Conservation (phyloP, 106 monocot species). For the Acanthochlamys bracteata region DNA sequence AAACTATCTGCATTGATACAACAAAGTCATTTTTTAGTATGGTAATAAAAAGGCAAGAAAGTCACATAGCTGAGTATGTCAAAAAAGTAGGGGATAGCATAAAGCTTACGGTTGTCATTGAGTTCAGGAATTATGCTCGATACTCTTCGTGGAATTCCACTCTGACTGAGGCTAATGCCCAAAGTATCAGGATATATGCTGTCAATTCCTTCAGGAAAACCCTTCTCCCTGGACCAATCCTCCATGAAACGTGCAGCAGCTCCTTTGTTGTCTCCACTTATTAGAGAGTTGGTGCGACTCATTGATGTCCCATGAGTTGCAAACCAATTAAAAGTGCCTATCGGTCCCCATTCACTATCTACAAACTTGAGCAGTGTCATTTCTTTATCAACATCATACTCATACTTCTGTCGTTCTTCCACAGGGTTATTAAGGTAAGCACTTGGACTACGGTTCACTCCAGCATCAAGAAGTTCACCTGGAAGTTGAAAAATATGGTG, state of each 20-base stretch:
- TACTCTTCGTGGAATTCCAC: background rate
- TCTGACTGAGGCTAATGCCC: background rate
- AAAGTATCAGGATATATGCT: background rate
- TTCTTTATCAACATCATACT: slow-evolving; percentile 18
- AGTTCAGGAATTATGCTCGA: slow-evolving; percentile 6
- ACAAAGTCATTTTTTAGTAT: no score
- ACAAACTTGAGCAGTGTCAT: slow-evolving; percentile 30
- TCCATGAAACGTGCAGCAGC: slow-evolving; percentile 26
- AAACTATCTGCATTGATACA: slow-evolving; percentile 6
- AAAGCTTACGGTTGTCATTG: background rate
- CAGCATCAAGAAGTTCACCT: slow-evolving; percentile 22
- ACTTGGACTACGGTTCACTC: slow-evolving; percentile 27
- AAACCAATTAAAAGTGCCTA: slow-evolving; percentile 30
- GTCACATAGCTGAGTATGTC: no score
- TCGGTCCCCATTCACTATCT: background rate
- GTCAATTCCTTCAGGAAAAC: slow-evolving; percentile 1
- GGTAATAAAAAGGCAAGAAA: no score
- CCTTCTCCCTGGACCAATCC: slow-evolving; percentile 13
- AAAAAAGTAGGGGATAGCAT: no score
- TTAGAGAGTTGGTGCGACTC: slow-evolving; percentile 14
- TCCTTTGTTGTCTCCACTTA: slow-evolving; percentile 35
- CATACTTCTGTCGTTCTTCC: slow-evolving; percentile 11
- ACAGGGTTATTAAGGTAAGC: slow-evolving; percentile 25
- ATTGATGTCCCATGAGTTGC: slow-evolving; percentile 36
- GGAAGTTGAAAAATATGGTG: background rate